These are phyloP conservation scores for Madurella fahalii DNA, from an alignment of 2,329 filamentous ascomycete species.

Conservation along the genomic window DNA sequence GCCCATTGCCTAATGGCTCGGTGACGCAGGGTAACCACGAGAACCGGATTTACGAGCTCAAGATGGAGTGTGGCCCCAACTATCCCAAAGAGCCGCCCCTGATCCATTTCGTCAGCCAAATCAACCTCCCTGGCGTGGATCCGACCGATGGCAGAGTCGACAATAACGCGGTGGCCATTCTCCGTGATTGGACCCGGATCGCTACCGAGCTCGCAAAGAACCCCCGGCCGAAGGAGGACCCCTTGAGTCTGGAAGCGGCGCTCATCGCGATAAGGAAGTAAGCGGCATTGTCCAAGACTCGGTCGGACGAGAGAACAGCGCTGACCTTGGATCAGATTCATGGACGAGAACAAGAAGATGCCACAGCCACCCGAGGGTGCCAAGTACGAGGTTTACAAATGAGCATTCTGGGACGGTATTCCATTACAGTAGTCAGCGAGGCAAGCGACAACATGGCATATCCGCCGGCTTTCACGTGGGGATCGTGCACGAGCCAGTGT, in stretches of 20 bases:
- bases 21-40: slow-evolving; percentile 77
- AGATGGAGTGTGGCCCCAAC: slow-evolving; percentile 86
- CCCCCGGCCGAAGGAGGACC: slow-evolving; percentile 32
- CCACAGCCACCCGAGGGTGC: slow-evolving; percentile 88
- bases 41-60: slow-evolving; percentile 97
- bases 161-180: slow-evolving; percentile 74
- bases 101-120: slow-evolving; percentile 87
- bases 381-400: slow-evolving; percentile 34
- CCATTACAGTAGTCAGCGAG: neutral
- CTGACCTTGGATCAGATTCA: slow-evolving; percentile 60
- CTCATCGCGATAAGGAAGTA: slow-evolving; percentile 35
- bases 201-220: slow-evolving; percentile 68
- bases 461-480: neutral
- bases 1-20: slow-evolving; percentile 6
- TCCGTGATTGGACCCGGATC: slow-evolving; percentile 86
- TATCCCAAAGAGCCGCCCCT: slow-evolving; percentile 88
- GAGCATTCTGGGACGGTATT: slow-evolving; percentile 6
- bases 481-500: neutral
- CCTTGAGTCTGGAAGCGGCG: slow-evolving; percentile 34
- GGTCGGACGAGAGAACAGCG: neutral
- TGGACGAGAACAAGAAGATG: slow-evolving; percentile 96
- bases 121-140: slow-evolving; percentile 96
- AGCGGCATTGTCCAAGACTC: slow-evolving; percentile 11
- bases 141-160: slow-evolving; percentile 78
- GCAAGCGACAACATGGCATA: neutral